Evolutionary conservation across 2,329 filamentous ascomycete genomes (phyloP).

Genomic region (Myriosclerotinia scirpicola): DNA sequence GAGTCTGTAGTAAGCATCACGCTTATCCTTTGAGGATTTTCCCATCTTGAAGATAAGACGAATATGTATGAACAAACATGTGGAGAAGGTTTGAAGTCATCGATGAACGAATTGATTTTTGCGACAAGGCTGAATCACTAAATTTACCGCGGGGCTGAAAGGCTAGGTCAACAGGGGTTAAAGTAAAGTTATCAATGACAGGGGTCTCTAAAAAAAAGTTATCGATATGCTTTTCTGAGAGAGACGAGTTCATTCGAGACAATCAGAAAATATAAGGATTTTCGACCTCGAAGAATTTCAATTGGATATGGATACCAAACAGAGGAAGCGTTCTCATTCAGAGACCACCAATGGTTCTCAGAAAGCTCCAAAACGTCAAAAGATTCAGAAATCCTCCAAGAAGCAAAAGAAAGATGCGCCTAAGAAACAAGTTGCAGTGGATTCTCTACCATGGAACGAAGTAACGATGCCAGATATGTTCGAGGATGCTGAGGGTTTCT

Average conservation of each 20-base stretch:
- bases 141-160: conserved; percentile 23
- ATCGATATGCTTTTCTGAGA: conserved; percentile 13
- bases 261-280: conserved; percentile 2
- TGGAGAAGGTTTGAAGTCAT: conserved; percentile 14
- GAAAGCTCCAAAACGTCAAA: conserved; percentile 40
- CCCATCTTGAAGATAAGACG: conserved; percentile 59
- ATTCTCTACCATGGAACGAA: conserved; percentile 56
- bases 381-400: conserved; percentile 34
- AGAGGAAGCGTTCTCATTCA: conserved; percentile 37
- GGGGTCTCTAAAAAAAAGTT: conserved; percentile 16
- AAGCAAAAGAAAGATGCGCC: conserved; percentile 24
- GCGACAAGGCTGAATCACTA: conserved; percentile 31
- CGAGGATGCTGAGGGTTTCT: conserved; percentile 92
- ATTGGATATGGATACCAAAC: conserved; percentile 35
- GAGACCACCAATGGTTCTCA: conserved; percentile 31
- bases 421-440: conserved; percentile 48
- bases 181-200: conserved; percentile 1
- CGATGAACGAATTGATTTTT: conserved; percentile 20
- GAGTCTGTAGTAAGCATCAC: conserved; percentile 94
- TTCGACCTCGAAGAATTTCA: neutral
- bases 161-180: conserved; percentile 27
- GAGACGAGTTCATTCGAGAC: neutral
- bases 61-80: conserved; percentile 13
- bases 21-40: conserved; percentile 98
- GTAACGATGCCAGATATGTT: conserved; percentile 72